phyloP scores from a whole-genome alignment of 1,284 basidiomycete genomes.

The Meripilus lineatus region DNA sequence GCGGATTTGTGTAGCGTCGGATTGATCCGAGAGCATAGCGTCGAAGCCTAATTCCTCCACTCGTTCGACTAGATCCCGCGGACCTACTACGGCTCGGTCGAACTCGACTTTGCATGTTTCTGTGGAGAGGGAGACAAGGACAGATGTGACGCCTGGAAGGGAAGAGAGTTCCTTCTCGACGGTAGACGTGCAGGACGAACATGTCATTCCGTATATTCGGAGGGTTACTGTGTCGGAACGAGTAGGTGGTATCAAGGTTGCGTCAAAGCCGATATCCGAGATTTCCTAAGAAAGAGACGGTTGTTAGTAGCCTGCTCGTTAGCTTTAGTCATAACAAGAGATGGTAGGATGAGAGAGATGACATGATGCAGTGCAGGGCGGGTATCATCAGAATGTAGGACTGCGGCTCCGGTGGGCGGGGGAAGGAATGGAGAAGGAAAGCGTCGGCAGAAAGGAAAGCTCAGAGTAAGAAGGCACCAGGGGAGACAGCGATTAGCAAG shows the following conservation, averaged over 20 bases:
- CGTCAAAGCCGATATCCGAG: conserved; percentile 90
- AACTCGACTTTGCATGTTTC: conserved; percentile 76
- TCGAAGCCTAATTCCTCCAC: conserved; percentile 91
- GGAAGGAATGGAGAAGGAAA: neutral
- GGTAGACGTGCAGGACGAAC: conserved; percentile 75
- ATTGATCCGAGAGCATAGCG: conserved; percentile 79
- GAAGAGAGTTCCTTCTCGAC: conserved; percentile 69
- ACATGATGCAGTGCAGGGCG: neutral
- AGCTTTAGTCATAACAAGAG: conserved; percentile 3
- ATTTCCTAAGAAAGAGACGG: conserved; percentile 60
- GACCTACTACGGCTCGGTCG: conserved; percentile 69
- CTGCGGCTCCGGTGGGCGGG: too few species aligned
- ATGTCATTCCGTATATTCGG: conserved; percentile 90
- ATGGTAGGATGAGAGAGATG: neutral
- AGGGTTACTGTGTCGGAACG: conserved; percentile 67
- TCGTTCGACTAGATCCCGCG: conserved; percentile 82
- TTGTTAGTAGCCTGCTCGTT: conserved; percentile 9
- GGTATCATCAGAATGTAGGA: too few species aligned
- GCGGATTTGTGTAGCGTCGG: conserved; percentile 83
- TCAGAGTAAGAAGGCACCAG: too few species aligned
- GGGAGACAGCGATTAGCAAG: neutral
- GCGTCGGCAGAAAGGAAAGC: neutral
- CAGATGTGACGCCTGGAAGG: conserved; percentile 73
- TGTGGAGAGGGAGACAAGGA: conserved; percentile 70
- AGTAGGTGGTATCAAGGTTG: conserved; percentile 62